Evolutionary conservation across 1,284 basidiomycete genomes (phyloP).

Genomic region (Coriolopsis trogii): DNA sequence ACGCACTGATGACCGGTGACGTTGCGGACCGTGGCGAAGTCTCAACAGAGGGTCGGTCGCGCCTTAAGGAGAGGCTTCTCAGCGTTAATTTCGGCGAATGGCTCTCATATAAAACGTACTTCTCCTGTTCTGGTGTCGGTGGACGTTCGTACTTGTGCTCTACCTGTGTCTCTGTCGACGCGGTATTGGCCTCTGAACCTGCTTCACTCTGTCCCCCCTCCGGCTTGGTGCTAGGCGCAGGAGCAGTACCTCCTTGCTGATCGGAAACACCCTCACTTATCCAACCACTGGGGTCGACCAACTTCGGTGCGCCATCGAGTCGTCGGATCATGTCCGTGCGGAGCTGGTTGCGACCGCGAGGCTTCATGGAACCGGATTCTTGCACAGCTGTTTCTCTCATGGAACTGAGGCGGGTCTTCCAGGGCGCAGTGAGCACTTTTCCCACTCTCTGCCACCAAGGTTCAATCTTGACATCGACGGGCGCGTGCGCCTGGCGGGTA

Average conservation of each 20-base stretch:
- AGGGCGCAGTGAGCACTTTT: slow-evolving; percentile 8
- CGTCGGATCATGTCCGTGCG: slow-evolving; percentile 85
- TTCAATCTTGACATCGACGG: slow-evolving; percentile 27
- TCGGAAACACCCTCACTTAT: slow-evolving; percentile 48
- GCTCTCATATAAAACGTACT: slow-evolving; percentile 15
- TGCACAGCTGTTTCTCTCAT: slow-evolving; percentile 16
- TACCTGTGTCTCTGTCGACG: slow-evolving; percentile 11
- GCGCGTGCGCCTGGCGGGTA: slow-evolving; percentile 18
- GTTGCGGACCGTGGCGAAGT: slow-evolving; percentile 11
- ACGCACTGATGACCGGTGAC: slow-evolving; percentile 15
- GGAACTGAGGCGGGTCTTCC: slow-evolving; percentile 13
- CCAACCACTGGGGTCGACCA: slow-evolving; percentile 85
- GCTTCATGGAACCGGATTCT: slow-evolving; percentile 11
- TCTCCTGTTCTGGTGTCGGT: slow-evolving; percentile 4
- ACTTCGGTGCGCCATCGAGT: slow-evolving; percentile 76
- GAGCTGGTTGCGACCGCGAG: slow-evolving; percentile 38
- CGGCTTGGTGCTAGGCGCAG: neutral
- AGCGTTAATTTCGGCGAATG: slow-evolving; percentile 23
- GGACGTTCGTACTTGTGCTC: slow-evolving; percentile 5
- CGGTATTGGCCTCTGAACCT: slow-evolving; percentile 9
- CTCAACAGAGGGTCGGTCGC: slow-evolving; percentile 13
- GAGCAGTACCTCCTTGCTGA: neutral
- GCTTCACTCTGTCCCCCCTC: slow-evolving; percentile 2
- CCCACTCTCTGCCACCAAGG: slow-evolving; percentile 30
- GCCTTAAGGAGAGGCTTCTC: slow-evolving; percentile 18